phyloP scores from a whole-genome alignment of 2,329 filamentous ascomycete genomes.

The Ophiostoma sp. region DNA sequence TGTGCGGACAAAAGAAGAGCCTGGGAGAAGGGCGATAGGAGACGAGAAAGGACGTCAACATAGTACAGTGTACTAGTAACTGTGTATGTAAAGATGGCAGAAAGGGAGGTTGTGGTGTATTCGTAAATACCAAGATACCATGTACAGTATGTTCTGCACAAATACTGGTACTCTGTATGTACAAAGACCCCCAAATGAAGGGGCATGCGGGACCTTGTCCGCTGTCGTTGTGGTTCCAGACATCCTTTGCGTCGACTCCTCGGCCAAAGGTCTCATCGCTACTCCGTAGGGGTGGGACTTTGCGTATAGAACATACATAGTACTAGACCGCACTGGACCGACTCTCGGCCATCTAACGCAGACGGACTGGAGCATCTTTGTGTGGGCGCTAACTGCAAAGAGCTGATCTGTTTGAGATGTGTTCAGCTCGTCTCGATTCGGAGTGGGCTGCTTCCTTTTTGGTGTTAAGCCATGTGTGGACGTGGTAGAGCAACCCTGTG shows the following conservation, averaged over 20 bases:
- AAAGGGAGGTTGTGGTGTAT: too few relatives aligned
- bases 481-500: background rate
- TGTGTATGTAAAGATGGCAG: too few relatives aligned
- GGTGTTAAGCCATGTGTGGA: background rate
- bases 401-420: slow-evolving; percentile 2
- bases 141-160: background rate
- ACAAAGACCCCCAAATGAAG: background rate
- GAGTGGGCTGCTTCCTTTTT: slow-evolving; percentile 4
- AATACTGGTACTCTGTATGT: background rate
- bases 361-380: background rate
- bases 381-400: background rate
- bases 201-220: slow-evolving; percentile 8
- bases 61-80: background rate
- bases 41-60: background rate
- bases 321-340: too few relatives aligned
- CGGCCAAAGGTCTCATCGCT: background rate
- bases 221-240: slow-evolving; percentile 4
- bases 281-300: too few relatives aligned
- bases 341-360: background rate
- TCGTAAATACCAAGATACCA: background rate
- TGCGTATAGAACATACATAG: too few relatives aligned
- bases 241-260: background rate
- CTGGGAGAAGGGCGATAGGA: background rate
- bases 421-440: slow-evolving; percentile 11
- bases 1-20: background rate